These are phyloP conservation scores for Fagopyrum esculentum DNA, from an alignment of 148 eudicot species.

Conservation along the genomic window DNA sequence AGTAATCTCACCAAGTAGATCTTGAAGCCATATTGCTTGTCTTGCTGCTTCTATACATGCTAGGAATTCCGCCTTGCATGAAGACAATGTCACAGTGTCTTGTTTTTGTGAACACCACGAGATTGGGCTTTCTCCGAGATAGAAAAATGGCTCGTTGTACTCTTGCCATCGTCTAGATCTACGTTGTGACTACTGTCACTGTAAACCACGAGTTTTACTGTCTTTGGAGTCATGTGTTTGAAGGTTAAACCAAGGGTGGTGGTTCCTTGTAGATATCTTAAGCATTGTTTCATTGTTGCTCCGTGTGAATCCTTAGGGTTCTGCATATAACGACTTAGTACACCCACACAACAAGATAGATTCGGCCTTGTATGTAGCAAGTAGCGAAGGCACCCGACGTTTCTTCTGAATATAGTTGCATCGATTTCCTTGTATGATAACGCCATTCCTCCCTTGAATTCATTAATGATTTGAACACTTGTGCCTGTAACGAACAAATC, in stretches of 20 bases:
- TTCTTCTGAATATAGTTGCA: background rate
- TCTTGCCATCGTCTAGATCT: background rate
- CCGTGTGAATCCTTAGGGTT: background rate
- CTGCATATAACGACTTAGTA: background rate
- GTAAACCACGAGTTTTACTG: background rate
- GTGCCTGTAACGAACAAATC: background rate
- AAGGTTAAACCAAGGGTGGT: background rate
- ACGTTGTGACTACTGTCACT: background rate
- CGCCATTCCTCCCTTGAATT: background rate
- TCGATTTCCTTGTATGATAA: background rate
- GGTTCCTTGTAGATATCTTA: background rate
- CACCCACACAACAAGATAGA: background rate
- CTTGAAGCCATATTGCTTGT: background rate
- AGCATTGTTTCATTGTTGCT: background rate
- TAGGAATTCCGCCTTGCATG: background rate
- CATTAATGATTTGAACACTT: background rate
- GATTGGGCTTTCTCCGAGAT: background rate
- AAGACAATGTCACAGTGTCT: background rate
- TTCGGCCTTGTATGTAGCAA: background rate
- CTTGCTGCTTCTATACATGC: background rate
- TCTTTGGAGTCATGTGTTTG: background rate
- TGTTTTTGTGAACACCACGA: background rate
- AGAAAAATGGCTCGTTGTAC: background rate
- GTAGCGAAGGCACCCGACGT: background rate
- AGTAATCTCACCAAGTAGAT: background rate